Evolutionary conservation across 805 yeast genomes (phyloP), one percentile per base, ranked within the genome.

Genomic region (Candida morakotiae): DNA sequence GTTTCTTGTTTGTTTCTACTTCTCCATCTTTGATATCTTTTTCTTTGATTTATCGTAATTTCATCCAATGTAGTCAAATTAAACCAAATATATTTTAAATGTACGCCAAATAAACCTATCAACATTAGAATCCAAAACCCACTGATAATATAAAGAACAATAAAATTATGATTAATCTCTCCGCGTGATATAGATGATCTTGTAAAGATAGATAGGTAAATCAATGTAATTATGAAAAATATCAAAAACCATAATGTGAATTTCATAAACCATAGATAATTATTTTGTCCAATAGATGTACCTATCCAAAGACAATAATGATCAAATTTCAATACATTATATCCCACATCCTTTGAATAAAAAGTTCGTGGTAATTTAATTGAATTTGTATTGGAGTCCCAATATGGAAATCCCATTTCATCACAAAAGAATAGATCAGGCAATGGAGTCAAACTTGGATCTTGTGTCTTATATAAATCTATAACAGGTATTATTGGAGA

Each of bases 281-380:
- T 89, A 26, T 62, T 55, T 41, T 74, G 72, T 0, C 95, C 96
- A 30, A 89, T 75, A 4, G 78, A 75, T 0, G 71, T 55, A 1
- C 95, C 94, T 0, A 91, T 58, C 82, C 87, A 87, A 0, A 77
- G 52, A 54, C 98, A 89, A 50, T 71, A 82, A 55, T 89, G 98
- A 58, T 89, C 98, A 67, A 85, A 83, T 40, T 73, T 68, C 0
- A 85, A 78, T 0, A 88, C 77, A 52, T 95, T 87, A 17, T 58
- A 51, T 2, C 69, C 71, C 36, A 62, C 35, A 34, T 72, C 67
- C 3, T 73, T 66, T 27, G 88, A 81, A 52, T 86, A 96, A 46
- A 79, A 91, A 0, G 84, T 56, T 35, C 96, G 66, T 18, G 77
- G 73, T 1, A 81, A 69, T 51, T 85, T 87, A 21, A 85, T 57